Evolutionary conservation across 2,329 filamentous ascomycete species (phyloP).

Genomic region (Aotearoamyces nothofagi): DNA sequence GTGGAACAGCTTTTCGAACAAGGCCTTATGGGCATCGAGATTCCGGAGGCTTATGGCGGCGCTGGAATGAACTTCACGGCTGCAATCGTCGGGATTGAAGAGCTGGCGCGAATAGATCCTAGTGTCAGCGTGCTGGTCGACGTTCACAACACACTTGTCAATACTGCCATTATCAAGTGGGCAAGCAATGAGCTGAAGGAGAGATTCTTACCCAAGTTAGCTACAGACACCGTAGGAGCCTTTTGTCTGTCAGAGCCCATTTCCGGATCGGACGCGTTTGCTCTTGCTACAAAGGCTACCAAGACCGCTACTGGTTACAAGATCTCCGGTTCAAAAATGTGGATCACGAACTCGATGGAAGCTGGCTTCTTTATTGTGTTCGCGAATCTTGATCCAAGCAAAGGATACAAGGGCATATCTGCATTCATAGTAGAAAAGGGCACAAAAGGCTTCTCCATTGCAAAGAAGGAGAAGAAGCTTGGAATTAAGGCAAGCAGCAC

Average conservation of each 20-base stretch:
- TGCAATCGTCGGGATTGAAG: constrained; percentile 92
- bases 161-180: constrained; percentile 81
- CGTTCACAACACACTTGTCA: constrained; percentile 96
- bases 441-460: constrained; percentile 78
- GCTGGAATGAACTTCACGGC: constrained; percentile 98
- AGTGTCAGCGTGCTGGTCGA: constrained; percentile 91
- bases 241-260: constrained; percentile 90
- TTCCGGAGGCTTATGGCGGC: constrained; percentile 91
- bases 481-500: constrained; percentile 93
- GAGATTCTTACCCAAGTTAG: constrained; percentile 78
- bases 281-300: constrained; percentile 77
- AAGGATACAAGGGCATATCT: constrained; percentile 93
- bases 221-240: constrained; percentile 76
- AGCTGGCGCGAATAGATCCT: constrained; percentile 85
- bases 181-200: constrained; percentile 64
- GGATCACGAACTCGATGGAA: constrained; percentile 97
- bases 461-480: constrained; percentile 99
- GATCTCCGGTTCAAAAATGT: constrained; percentile 94
- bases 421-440: constrained; percentile 91
- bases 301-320: constrained; percentile 73
- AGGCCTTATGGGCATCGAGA: constrained; percentile 92
- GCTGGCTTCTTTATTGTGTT: constrained; percentile 95
- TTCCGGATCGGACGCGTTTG: constrained; percentile 91
- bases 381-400: constrained; percentile 81
- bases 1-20: constrained; percentile 95